A percentile compares a stretch with the other conserved stretches of the same genome.
Conservation (phyloP, 2,329 filamentous ascomycete species). For the Exophiala calicioides region DNA sequence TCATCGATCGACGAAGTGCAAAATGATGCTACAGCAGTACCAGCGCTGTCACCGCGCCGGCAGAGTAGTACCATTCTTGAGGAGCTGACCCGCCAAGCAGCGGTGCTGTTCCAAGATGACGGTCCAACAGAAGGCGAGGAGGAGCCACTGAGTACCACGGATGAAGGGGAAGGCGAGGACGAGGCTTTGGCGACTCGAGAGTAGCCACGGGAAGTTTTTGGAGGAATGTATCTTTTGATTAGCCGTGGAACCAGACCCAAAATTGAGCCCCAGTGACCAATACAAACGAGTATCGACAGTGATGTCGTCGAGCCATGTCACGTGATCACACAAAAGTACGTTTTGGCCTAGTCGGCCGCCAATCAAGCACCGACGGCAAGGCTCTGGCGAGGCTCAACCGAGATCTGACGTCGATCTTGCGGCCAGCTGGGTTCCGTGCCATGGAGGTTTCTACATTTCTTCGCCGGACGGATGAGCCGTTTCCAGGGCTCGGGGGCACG, state of each 20-base stretch:
- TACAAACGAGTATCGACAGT: conserved; percentile 1
- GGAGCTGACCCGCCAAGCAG: conserved; percentile 48
- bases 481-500: background rate
- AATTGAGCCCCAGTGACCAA: background rate
- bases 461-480: background rate
- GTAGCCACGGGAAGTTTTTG: conserved; percentile 5
- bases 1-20: conserved; percentile 13
- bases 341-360: conserved; percentile 6
- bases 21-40: background rate
- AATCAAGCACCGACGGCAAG: conserved; percentile 24
- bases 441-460: conserved; percentile 26
- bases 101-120: conserved; percentile 52
- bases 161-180: conserved; percentile 45
- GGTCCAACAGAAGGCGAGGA: conserved; percentile 44
- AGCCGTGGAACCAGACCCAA: too few species aligned
- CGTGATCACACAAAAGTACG: conserved; percentile 31
- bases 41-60: conserved; percentile 15
- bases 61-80: conserved; percentile 41
- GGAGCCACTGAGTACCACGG: conserved; percentile 46
- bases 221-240: conserved; percentile 10
- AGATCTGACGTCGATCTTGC: conserved; percentile 32
- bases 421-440: conserved; percentile 8
- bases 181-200: conserved; percentile 1
- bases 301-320: conserved; percentile 15
- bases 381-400: conserved; percentile 26